Base-by-base conservation (phyloP, 2,329 filamentous ascomycete genomes). In the Aspergillus nomiae region DNA sequence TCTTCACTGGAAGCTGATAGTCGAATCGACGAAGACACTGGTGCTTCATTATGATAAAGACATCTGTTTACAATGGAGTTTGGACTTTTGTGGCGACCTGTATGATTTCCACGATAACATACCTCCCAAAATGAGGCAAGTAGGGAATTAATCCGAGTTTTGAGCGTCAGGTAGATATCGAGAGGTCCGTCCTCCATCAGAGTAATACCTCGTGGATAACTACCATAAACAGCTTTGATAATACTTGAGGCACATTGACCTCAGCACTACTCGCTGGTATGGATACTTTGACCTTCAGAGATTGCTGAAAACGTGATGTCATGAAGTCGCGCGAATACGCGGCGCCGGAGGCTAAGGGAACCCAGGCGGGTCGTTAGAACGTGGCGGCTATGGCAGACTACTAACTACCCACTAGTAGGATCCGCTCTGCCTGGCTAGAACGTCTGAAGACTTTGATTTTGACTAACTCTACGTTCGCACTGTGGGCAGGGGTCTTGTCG, bases 381-480 rank as follows among this genome's bases (percentile, higher is more conserved):
- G 48, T 24, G 19, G 48, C 48, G 48, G 28, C 28, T 51, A 51
- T 32, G 9, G 19, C n/a, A 51, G 28, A 16, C 26, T 21, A 21
- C 19, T n/a, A n/a, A 24, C 26, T 32, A 32, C 19, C 16, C 48
- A 32, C 48, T 51, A 32, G 48, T 16, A 51, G 48, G 48, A 51
- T 32, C 48, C 48, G 48, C 48, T 19, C 28, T n/a, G 28, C 9
- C 26, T 51, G 48, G 48, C 48, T 30, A 51, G 48, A 51, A 19
- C 48, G 28, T 11, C 28, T 4, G 9, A 28, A 50, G 46, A 7
- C n/a, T 28, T 8, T 48, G 45, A 48, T 16, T 26, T 14, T 46
- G 9, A 24, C n/a, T 14, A 16, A 48, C 10, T 48, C 45, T 24
- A 48, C 11, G 45, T 3, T 28, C 7, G 24, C 7, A 48, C 24